Conservation (phyloP, 164 flowering plant species). For the Berberis vulgaris region DNA sequence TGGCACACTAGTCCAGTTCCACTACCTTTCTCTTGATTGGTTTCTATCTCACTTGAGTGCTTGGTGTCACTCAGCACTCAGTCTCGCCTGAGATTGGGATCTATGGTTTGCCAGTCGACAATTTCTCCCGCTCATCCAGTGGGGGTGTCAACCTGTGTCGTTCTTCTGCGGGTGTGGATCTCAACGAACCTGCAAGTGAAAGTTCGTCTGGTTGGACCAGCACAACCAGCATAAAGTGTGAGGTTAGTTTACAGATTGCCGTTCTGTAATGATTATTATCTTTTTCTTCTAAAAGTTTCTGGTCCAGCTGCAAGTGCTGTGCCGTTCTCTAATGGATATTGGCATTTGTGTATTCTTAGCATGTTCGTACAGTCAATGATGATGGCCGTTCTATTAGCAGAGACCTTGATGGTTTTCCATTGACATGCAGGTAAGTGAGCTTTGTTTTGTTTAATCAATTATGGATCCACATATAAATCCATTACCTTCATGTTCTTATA, state of each 20-base stretch:
- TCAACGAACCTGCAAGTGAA: constrained; percentile 66
- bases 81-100: constrained; percentile 79
- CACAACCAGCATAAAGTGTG: constrained; percentile 76
- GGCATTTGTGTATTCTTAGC: constrained; percentile 30
- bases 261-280: neutral
- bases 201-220: constrained; percentile 58
- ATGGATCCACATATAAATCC: neutral
- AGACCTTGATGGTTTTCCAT: constrained; percentile 79
- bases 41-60: constrained; percentile 1
- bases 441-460: neutral
- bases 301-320: neutral
- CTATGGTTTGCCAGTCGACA: constrained; percentile 71
- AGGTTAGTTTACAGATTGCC: constrained; percentile 32
- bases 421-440: constrained; percentile 75
- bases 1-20: constrained; percentile 1
- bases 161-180: constrained; percentile 66
- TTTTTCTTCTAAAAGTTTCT: neutral
- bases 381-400: constrained; percentile 68
- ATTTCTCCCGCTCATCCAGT: constrained; percentile 72
- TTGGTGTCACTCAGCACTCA: constrained; percentile 48
- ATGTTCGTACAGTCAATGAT: constrained; percentile 62
- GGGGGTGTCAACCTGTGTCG: constrained; percentile 83
- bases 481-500: no score
- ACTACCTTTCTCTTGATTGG: neutral
- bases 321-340: neutral